These are phyloP conservation scores for Hordeum vulgare DNA, from an alignment of 176 grass and related monocot genomes.

Conservation along the genomic window MorexV3_pseudomolecules_assembly NC_058520.1:506810734-506811233, in stretches of 20 bases:
- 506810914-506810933: slow-evolving; percentile 77
- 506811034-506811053: not conserved
- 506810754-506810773: not conserved
- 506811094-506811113: slow-evolving; percentile 26
- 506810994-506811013: slow-evolving; percentile 74
- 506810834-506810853: not conserved
- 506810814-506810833: slow-evolving; percentile 25
- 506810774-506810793: not conserved
- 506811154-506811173: slow-evolving; percentile 50
- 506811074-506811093: not conserved
- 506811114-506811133: slow-evolving; percentile 74
- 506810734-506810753: slow-evolving; percentile 4
- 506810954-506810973: slow-evolving; percentile 72
- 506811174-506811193: slow-evolving; percentile 64
- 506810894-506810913: slow-evolving; percentile 69
- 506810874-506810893: slow-evolving; percentile 64
- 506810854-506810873: slow-evolving; percentile 60
- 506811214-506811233: slow-evolving; percentile 87
- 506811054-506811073: not conserved
- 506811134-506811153: slow-evolving; percentile 63
- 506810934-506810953: slow-evolving; percentile 88
- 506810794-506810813: not conserved
- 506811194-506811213: slow-evolving; percentile 71
- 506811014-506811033: slow-evolving; percentile 80
- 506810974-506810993: slow-evolving; percentile 58